A percentile compares a stretch with the other conserved stretches of the same genome.
Conservation (phyloP, 2,329 filamentous ascomycete genomes). For the Colletotrichum destructivum region DNA sequence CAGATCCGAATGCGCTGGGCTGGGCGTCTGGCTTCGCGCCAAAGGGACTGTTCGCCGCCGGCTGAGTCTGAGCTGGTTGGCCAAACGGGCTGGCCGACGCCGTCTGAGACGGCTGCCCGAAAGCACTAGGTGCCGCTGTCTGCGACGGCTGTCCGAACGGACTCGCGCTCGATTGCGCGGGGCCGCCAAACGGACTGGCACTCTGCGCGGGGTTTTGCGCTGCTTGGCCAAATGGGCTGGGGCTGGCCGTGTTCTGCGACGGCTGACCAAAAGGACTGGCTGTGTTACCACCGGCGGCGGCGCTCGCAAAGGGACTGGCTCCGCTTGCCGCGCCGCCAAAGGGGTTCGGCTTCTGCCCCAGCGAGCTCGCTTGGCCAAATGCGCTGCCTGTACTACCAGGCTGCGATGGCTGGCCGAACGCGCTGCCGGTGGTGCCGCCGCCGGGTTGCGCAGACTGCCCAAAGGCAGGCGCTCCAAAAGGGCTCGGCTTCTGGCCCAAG, state of each 20-base stretch:
- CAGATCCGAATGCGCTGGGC: constrained; percentile 17
- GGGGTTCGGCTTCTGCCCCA: constrained; percentile 57
- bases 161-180: constrained; percentile 21
- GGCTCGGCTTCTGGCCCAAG: constrained; percentile 52
- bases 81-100: constrained; percentile 40
- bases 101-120: constrained; percentile 37
- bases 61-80: constrained; percentile 37
- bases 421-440: constrained; percentile 21
- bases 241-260: constrained; percentile 23
- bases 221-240: constrained; percentile 36
- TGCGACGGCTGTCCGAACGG: constrained; percentile 43
- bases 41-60: constrained; percentile 49
- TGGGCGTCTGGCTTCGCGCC: constrained; percentile 37
- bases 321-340: constrained; percentile 50
- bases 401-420: constrained; percentile 53
- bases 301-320: constrained; percentile 41
- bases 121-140: constrained; percentile 44
- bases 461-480: constrained; percentile 47
- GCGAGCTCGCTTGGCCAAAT: constrained; percentile 57
- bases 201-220: constrained; percentile 28
- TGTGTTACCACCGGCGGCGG: constrained; percentile 21
- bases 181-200: constrained; percentile 31
- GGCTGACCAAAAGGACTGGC: constrained; percentile 38
- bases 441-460: constrained; percentile 40
- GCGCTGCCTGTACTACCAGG: constrained; percentile 37